Conservation (phyloP, 2,329 filamentous ascomycete genomes). For the Microdochium bolleyi region DNA sequence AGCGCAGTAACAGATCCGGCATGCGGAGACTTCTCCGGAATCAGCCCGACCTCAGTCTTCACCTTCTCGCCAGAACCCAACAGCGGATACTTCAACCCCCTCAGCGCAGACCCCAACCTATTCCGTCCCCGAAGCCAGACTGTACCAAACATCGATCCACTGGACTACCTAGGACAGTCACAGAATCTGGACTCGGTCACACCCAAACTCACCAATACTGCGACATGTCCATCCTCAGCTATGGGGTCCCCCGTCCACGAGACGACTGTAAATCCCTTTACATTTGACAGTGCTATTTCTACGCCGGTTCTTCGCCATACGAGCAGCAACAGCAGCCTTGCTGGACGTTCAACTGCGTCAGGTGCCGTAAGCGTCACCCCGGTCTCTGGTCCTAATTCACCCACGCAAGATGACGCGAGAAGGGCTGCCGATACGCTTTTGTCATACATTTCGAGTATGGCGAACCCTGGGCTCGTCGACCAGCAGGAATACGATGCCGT, state of each 20-base stretch:
- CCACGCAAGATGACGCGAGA: conserved; percentile 79
- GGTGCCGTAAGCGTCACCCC: conserved; percentile 25
- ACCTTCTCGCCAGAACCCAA: conserved; percentile 68
- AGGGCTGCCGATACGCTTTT: conserved; percentile 75
- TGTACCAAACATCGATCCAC: conserved; percentile 62
- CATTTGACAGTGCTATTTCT: conserved; percentile 35
- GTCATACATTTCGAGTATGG: conserved; percentile 69
- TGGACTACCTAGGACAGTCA: conserved; percentile 45
- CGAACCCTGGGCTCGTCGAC: conserved; percentile 59
- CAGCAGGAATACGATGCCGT: conserved; percentile 71
- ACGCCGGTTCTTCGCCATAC: conserved; percentile 39
- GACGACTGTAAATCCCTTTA: conserved; percentile 29
- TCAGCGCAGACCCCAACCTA: conserved; percentile 40
- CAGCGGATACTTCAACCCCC: conserved; percentile 53
- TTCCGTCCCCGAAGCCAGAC: conserved; percentile 82
- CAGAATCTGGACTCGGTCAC: conserved; percentile 35
- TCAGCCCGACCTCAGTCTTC: conserved; percentile 70
- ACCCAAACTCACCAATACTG: conserved; percentile 38
- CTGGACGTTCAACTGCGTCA: conserved; percentile 26
- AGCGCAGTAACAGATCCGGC: conserved; percentile 59
- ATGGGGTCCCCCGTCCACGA: conserved; percentile 45
- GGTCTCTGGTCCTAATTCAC: conserved; percentile 54
- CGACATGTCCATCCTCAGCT: conserved; percentile 41
- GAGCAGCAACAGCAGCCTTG: conserved; percentile 41
- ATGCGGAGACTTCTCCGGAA: conserved; percentile 60